Evolutionary conservation across 352 stramenopile genomes (phyloP), one percentile per base, ranked within the genome.

Genomic region (Globisporangium yorkense): DNA sequence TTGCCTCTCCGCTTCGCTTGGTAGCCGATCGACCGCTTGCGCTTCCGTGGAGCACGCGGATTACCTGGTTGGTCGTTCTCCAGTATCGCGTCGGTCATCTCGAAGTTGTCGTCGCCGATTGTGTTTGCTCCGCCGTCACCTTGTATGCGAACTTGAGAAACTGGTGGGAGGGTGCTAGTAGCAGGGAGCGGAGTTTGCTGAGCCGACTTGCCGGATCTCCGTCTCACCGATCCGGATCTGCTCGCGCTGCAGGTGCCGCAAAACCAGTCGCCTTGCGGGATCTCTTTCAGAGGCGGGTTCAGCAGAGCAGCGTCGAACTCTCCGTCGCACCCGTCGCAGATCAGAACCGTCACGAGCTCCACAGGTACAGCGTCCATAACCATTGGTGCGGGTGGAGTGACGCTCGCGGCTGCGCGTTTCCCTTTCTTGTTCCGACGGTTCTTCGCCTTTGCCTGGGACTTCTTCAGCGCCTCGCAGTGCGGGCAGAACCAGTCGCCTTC

Each of bases 261-360:
- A 20, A 75, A 86, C 75, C 75, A 86, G 29, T 84, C 71, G 5
- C 71, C 71, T 37, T 82, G 63, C 10, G 78, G 75, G 35, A 84
- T 62, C 21, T 61, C 57, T 1, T 49, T 54, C 1, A 87, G 46
- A 5, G 77, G 77, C 39, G 78, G 79, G 41, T 70, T 7, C 3
- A 92, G 41, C 24, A 51, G 59, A 9, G 71, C 61, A 63, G 84
- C 71, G 21, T 88, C 72, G 41, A 75, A 83, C 50, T 92, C 76
- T 24, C 64, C 60, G 15, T 90, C 71, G 48, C 84, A 93, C n/a
- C 78, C 78, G 51, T 87, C 80, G 46, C 84, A 93, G 12, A 87
- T 72, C 15, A 90, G 55, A 31, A 87, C 39, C 0, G 66, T 78
- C 35, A 68, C 65, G 8, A 77, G 58, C 15, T 75, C 57, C 12